Evolutionary conservation across 1,139 yeast species (phyloP).

Genomic region (Pichia sp.): DNA sequence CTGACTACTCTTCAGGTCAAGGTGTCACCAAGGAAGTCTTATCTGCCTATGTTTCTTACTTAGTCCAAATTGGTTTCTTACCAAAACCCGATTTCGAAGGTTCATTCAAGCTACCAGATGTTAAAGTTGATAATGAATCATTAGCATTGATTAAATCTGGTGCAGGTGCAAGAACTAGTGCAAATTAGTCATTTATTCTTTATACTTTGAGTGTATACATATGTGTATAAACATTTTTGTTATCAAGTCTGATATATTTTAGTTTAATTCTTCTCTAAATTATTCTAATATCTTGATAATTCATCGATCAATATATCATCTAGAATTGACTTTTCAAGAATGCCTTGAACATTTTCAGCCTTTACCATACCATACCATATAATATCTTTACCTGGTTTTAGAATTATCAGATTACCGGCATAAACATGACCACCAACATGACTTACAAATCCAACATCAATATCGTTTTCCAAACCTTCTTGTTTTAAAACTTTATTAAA

Average conservation of each 20-base stretch:
- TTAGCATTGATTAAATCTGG: constrained; percentile 63
- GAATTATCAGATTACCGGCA: constrained; percentile 66
- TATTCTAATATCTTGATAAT: constrained; percentile 35
- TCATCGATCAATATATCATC: constrained; percentile 45
- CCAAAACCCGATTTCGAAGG: constrained; percentile 48
- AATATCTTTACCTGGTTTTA: constrained; percentile 36
- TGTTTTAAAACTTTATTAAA: constrained; percentile 37
- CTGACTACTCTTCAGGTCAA: constrained; percentile 57
- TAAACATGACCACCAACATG: constrained; percentile 77
- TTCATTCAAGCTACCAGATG: constrained; percentile 46
- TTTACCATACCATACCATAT: constrained; percentile 69
- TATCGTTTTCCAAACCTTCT: constrained; percentile 29
- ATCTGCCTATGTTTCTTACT: constrained; percentile 74
- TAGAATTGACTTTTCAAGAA: constrained; percentile 47
- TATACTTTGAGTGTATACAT: background rate
- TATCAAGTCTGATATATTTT: background rate
- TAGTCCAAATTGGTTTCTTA: constrained; percentile 72
- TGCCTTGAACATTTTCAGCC: constrained; percentile 61
- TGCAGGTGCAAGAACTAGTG: constrained; percentile 82
- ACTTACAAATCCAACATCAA: constrained; percentile 46
- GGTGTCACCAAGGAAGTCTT: constrained; percentile 65
- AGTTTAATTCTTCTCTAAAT: background rate
- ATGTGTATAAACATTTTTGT: background rate
- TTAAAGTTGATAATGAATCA: constrained; percentile 52
- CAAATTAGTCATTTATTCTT: constrained; percentile 23